Evolutionary conservation across 495 filamentous ascomycete species (phyloP).

Genomic region (Hypoxylon perforatum): DNA sequence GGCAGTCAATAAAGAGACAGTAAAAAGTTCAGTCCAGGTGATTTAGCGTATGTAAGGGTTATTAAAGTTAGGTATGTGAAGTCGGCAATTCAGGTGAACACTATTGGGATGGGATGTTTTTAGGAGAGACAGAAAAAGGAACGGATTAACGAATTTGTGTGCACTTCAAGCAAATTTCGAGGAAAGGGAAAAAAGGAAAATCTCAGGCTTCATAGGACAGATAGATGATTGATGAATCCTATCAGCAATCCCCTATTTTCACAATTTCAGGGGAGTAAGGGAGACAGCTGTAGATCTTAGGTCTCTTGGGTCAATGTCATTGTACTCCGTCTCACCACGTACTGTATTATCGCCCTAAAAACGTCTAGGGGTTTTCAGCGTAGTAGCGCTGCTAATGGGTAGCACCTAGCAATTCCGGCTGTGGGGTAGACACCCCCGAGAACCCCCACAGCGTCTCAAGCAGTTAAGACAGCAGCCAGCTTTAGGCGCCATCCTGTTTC

Average conservation of each 20-base stretch:
- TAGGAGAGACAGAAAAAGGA: constrained; percentile 15
- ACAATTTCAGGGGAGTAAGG: constrained; percentile 27
- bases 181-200: constrained; percentile 20
- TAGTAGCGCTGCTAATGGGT: not conserved
- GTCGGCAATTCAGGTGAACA: constrained; percentile 12
- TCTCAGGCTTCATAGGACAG: constrained; percentile 1
- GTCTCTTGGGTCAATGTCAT: constrained; percentile 3
- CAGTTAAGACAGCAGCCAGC: not conserved
- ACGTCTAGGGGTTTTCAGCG: constrained; percentile 32
- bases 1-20: constrained; percentile 18
- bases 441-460: constrained; percentile 30
- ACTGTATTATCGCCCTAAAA: constrained; percentile 30
- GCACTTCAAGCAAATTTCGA: constrained; percentile 18
- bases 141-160: constrained; percentile 20
- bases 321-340: constrained; percentile 28
- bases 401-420: constrained; percentile 8
- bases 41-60: constrained; percentile 12
- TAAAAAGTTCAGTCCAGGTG: constrained; percentile 25
- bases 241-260: constrained; percentile 44
- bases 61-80: constrained; percentile 12
- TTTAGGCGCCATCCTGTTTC: constrained; percentile 13
- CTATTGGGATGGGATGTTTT: constrained; percentile 18
- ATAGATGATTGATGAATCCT: constrained; percentile 25
- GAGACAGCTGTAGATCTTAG: constrained; percentile 23
- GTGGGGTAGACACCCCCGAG: constrained; percentile 29